A percentile compares a stretch with the other conserved stretches of the same genome.
phyloP scores from a whole-genome alignment of 192 early-diverging fungal genomes.

The Chytriomyces confervae region DNA sequence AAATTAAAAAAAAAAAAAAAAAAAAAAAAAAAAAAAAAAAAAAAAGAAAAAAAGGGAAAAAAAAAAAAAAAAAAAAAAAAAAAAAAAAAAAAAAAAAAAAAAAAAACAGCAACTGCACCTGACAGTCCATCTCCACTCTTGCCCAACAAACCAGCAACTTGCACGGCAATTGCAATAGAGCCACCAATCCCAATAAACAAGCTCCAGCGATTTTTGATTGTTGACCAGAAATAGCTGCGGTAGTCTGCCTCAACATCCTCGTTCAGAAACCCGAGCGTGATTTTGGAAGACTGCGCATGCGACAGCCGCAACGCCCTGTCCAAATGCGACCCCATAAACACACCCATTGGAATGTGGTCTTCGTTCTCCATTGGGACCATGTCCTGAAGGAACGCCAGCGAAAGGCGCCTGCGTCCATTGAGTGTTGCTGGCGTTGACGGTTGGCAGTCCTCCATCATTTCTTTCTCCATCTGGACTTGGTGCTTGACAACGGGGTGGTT shows the following conservation, averaged over 20 bases:
- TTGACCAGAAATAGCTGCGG: constrained; percentile 36
- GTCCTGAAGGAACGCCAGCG: constrained; percentile 37
- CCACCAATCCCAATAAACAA: constrained; percentile 41
- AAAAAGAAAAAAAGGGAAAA: background rate
- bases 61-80: background rate
- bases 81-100: background rate
- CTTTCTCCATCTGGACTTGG: background rate
- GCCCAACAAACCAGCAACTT: constrained; percentile 37
- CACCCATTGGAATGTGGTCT: constrained; percentile 12
- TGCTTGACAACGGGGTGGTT: constrained; percentile 11
- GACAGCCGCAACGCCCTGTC: constrained; percentile 28
- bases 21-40: too few species aligned
- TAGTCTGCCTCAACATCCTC: constrained; percentile 41
- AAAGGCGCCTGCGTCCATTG: constrained; percentile 30
- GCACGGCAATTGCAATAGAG: constrained; percentile 26
- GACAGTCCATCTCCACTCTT: constrained; percentile 10
- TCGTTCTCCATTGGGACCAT: constrained; percentile 16
- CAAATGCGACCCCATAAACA: constrained; percentile 33
- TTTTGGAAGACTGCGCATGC: constrained; percentile 35
- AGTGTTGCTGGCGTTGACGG: background rate
- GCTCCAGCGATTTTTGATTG: constrained; percentile 35
- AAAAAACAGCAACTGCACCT: background rate
- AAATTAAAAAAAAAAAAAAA: too few species aligned
- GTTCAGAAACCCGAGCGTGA: constrained; percentile 42
- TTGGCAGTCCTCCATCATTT: background rate